These are phyloP conservation scores for Trichothecium roseum DNA, from an alignment of 2,329 filamentous ascomycete species.

Conservation along the genomic window DNA sequence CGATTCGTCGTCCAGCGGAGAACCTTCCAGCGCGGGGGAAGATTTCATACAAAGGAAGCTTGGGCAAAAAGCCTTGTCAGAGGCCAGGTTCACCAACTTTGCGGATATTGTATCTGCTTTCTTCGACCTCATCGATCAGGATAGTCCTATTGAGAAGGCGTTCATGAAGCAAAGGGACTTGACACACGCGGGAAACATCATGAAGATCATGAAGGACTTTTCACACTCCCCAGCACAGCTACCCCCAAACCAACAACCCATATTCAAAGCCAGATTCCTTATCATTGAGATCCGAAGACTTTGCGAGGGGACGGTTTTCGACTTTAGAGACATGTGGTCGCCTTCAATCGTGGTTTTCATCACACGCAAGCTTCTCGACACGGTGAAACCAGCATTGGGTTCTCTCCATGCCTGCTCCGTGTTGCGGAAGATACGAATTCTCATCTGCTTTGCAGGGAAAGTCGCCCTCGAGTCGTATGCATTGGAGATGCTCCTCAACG, in stretches of 20 bases:
- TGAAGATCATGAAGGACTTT: constrained; percentile 59
- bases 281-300: constrained; percentile 66
- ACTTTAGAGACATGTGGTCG: constrained; percentile 60
- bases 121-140: constrained; percentile 68
- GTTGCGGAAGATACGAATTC: constrained; percentile 72
- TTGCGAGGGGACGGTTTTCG: constrained; percentile 60
- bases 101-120: constrained; percentile 67
- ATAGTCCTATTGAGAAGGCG: constrained; percentile 60
- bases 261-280: constrained; percentile 70
- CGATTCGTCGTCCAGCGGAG: constrained; percentile 14
- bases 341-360: constrained; percentile 64
- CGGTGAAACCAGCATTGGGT: constrained; percentile 72
- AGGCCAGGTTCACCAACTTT: constrained; percentile 58
- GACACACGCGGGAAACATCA: constrained; percentile 48
- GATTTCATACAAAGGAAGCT: constrained; percentile 57
- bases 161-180: constrained; percentile 51
- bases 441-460: constrained; percentile 67
- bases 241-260: constrained; percentile 75
- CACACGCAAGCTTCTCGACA: constrained; percentile 67
- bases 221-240: constrained; percentile 56
- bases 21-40: constrained; percentile 46
- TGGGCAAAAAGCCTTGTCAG: constrained; percentile 53
- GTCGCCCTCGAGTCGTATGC: constrained; percentile 71
- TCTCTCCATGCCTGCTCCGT: constrained; percentile 80
- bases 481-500: constrained; percentile 80